Conservation (phyloP, 2,329 filamentous ascomycete genomes). For the Colletotrichum sp. region DNA sequence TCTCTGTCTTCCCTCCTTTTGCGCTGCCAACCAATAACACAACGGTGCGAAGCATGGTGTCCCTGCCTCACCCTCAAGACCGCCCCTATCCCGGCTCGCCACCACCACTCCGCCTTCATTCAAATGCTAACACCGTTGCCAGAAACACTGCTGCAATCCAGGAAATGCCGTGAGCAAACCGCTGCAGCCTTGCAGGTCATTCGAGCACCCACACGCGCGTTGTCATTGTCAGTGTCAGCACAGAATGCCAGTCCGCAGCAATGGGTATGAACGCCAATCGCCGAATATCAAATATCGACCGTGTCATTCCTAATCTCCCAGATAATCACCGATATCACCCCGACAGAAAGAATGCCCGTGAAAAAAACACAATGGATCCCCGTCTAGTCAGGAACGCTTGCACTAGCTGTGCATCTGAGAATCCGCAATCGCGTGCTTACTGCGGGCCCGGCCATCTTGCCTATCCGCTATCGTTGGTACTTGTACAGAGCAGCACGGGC, state of each 20-base stretch:
- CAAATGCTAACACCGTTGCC: not conserved
- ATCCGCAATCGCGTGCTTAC: constrained; percentile 15
- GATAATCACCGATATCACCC: constrained; percentile 7
- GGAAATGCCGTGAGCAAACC: not conserved
- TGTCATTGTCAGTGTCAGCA: not conserved
- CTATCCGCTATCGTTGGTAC: not conserved
- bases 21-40: not conserved
- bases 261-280: not conserved
- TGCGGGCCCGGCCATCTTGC: not conserved
- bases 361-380: constrained; percentile 7
- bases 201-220: not conserved
- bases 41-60: not conserved
- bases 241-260: not conserved
- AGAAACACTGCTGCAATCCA: not conserved
- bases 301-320: constrained; percentile 6
- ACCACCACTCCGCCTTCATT: not conserved
- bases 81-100: not conserved
- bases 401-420: not conserved
- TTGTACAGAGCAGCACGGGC: not conserved
- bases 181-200: not conserved
- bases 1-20: not conserved
- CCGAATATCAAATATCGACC: not conserved
- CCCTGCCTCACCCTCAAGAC: not conserved
- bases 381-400: constrained; percentile 7
- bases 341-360: not conserved